Conservation (phyloP, 1,284 basidiomycete species). For the Ganoderma lucidum region DNA sequence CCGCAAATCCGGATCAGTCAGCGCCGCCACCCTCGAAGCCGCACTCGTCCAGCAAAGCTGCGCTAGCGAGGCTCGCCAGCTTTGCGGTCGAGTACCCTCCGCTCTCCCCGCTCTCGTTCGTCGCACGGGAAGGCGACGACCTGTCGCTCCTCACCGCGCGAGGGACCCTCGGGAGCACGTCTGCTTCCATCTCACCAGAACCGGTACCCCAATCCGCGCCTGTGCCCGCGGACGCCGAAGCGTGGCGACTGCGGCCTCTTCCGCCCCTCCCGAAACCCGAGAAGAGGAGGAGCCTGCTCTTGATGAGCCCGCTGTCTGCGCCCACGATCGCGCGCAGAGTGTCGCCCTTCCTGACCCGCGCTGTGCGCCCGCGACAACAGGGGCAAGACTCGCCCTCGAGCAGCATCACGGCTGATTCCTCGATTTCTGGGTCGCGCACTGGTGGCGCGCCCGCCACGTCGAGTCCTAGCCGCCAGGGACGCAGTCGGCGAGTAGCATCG, state of each 20-base stretch:
- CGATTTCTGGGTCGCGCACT: not conserved
- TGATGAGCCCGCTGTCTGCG: not conserved
- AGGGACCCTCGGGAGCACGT: not conserved
- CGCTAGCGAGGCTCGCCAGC: not conserved
- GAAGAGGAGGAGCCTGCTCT: not conserved
- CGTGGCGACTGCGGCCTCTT: not conserved
- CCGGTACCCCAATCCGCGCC: not conserved
- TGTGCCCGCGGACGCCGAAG: not conserved
- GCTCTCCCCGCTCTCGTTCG: not conserved
- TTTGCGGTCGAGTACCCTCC: not conserved
- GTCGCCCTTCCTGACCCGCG: not conserved
- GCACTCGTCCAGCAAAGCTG: not conserved
- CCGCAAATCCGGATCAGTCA: not conserved
- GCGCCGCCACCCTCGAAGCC: not conserved
- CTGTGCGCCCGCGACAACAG: not conserved
- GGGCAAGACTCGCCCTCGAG: not conserved
- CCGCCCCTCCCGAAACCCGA: not conserved
- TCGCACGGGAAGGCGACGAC: not conserved
- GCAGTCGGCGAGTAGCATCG: constrained; percentile 1
- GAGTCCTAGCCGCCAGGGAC: not conserved
- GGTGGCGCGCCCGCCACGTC: not conserved
- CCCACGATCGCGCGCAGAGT: not conserved
- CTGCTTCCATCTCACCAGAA: not conserved
- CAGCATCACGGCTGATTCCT: not conserved
- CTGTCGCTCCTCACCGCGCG: not conserved